Conservation (phyloP, 208 protist species). For the Acanthamoeba royreba region DNA sequence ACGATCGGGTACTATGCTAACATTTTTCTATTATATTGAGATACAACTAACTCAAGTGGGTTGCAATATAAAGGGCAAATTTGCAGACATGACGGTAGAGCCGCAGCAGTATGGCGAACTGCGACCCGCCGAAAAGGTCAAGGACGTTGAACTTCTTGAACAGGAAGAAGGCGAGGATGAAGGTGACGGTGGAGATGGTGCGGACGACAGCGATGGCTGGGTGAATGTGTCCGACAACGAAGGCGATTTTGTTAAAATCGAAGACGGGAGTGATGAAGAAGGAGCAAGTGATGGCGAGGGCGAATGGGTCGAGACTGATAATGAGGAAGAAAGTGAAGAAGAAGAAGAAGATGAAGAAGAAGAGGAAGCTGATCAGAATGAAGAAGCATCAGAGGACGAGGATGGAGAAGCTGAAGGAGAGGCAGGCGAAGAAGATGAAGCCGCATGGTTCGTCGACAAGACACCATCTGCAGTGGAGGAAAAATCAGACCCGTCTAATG, state of each 20-base stretch:
- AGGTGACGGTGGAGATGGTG: background rate
- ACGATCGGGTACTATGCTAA: conserved; percentile 82
- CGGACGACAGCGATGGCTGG: background rate
- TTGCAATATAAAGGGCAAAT: background rate
- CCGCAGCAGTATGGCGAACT: conserved; percentile 1
- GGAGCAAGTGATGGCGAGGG: background rate
- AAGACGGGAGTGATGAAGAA: conserved; percentile 34
- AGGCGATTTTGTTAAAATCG: conserved; percentile 15
- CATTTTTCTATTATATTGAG: background rate
- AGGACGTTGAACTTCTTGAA: conserved; percentile 31
- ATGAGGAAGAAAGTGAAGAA: background rate
- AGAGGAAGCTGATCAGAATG: background rate
- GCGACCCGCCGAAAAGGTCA: background rate
- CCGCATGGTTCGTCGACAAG: background rate
- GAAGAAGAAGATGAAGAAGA: background rate
- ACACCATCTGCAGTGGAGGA: background rate
- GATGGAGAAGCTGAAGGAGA: conserved; percentile 23
- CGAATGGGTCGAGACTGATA: background rate
- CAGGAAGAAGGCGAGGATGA: conserved; percentile 41
- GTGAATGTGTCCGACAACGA: conserved; percentile 51
- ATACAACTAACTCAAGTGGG: background rate
- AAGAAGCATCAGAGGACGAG: background rate
- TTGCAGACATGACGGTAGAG: conserved; percentile 32
- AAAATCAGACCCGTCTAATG: background rate
- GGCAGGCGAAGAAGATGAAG: background rate